These are phyloP conservation scores for Cercis canadensis DNA, from an alignment of 306 rosid genomes.

Conservation along the genomic window DNA sequence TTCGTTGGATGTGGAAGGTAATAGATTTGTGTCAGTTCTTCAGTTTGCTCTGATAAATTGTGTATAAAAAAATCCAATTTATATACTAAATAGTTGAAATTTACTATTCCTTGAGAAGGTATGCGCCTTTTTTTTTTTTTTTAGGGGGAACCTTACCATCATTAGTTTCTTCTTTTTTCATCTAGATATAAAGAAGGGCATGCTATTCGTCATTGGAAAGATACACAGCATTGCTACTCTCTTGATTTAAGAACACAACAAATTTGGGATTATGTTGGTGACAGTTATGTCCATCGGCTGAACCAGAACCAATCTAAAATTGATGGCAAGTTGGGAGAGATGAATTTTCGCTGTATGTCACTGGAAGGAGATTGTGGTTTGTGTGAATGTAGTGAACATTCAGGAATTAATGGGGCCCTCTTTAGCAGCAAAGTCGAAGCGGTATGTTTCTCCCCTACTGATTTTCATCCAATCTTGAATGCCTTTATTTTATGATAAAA, in stretches of 20 bases:
- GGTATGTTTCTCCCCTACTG: slow-evolving; percentile 51
- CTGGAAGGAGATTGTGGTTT: slow-evolving; percentile 73
- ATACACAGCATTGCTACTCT: slow-evolving; percentile 89
- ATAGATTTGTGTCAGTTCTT: slow-evolving; percentile 23
- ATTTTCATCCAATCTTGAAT: not conserved
- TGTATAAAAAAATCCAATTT: slow-evolving; percentile 13
- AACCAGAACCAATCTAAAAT: slow-evolving; percentile 88
- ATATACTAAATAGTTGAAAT: slow-evolving; percentile 1
- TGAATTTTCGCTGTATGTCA: slow-evolving; percentile 55
- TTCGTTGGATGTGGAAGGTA: slow-evolving; percentile 98
- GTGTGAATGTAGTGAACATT: slow-evolving; percentile 71
- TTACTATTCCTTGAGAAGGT: not conserved
- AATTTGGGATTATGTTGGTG: slow-evolving; percentile 98
- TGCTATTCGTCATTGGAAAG: slow-evolving; percentile 86
- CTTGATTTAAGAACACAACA: slow-evolving; percentile 87
- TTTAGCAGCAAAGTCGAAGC: slow-evolving; percentile 90
- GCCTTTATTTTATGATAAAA: slow-evolving; percentile 10
- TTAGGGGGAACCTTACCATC: slow-evolving; percentile 10
- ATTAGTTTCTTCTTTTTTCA: slow-evolving; percentile 11
- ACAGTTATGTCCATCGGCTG: slow-evolving; percentile 83
- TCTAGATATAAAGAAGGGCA: slow-evolving; percentile 93
- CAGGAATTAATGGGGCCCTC: slow-evolving; percentile 78
- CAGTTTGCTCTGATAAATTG: slow-evolving; percentile 36
- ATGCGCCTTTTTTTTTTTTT: slow-evolving; percentile 4
- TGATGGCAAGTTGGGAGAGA: slow-evolving; percentile 74